These are phyloP conservation scores for Cytospora schulzeri DNA, from an alignment of 2,329 filamentous ascomycete genomes.

Conservation along the genomic window DNA sequence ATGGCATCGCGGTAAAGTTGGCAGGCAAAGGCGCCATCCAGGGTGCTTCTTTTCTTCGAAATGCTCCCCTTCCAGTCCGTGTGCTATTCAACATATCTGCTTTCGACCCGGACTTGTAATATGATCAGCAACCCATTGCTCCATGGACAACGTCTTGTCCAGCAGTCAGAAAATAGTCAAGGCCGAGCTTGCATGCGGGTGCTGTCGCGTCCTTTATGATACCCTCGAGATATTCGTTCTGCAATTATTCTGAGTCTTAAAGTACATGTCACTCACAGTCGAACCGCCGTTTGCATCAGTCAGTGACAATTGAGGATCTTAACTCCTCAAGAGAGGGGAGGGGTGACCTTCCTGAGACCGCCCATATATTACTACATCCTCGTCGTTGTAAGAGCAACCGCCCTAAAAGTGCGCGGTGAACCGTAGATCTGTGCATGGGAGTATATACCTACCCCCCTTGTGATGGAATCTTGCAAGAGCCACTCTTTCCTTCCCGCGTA, in stretches of 20 bases:
- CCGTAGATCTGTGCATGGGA: background rate
- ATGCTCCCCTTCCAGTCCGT: constrained; percentile 1
- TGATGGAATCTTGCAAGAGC: background rate
- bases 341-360: background rate
- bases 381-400: background rate
- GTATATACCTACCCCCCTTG: background rate
- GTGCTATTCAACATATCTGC: background rate
- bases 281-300: background rate
- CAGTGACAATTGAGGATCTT: background rate
- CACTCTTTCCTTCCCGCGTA: background rate
- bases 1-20: constrained; percentile 6
- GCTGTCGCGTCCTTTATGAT: background rate
- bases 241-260: background rate
- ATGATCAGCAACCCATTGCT: background rate
- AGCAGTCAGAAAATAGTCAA: background rate
- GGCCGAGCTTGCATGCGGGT: background rate
- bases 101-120: no score
- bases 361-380: background rate
- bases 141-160: background rate
- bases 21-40: constrained; percentile 10
- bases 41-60: background rate
- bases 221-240: background rate
- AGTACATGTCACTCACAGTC: background rate
- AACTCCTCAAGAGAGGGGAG: background rate
- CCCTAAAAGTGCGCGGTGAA: background rate